Evolutionary conservation across 257 asterid genomes (phyloP).

Genomic region (Solanum arcanum): DNA sequence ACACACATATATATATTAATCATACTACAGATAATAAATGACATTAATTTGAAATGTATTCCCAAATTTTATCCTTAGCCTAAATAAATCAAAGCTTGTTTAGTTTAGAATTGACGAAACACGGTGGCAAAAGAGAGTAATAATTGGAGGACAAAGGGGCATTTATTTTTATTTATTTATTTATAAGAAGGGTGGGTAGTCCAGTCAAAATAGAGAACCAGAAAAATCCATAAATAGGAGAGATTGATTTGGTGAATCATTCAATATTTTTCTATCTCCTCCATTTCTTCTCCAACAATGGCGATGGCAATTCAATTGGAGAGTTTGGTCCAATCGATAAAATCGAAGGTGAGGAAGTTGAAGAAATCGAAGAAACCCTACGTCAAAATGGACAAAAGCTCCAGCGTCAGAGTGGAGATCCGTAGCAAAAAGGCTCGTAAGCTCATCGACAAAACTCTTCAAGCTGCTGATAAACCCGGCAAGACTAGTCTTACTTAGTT

Average conservation of each 20-base stretch:
- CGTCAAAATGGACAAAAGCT: constrained; percentile 77
- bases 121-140: neutral
- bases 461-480: constrained; percentile 71
- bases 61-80: neutral
- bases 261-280: neutral
- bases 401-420: constrained; percentile 75
- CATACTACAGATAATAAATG: too few species aligned
- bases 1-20: too few species aligned
- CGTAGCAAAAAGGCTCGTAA: constrained; percentile 74
- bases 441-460: constrained; percentile 74
- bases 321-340: constrained; percentile 55
- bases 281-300: neutral
- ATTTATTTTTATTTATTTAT: neutral
- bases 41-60: too few species aligned
- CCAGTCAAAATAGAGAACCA: neutral
- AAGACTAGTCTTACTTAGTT: constrained; percentile 16
- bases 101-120: neutral
- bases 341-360: constrained; percentile 64
- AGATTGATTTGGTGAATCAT: neutral
- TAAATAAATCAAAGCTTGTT: neutral
- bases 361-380: constrained; percentile 79
- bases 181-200: neutral
- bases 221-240: neutral
- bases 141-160: neutral
- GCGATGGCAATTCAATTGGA: constrained; percentile 24